A percentile compares a stretch with the other conserved stretches of the same genome.
Conservation (phyloP, 768 basidiomycete genomes). For the Russula dissimulans region DNA sequence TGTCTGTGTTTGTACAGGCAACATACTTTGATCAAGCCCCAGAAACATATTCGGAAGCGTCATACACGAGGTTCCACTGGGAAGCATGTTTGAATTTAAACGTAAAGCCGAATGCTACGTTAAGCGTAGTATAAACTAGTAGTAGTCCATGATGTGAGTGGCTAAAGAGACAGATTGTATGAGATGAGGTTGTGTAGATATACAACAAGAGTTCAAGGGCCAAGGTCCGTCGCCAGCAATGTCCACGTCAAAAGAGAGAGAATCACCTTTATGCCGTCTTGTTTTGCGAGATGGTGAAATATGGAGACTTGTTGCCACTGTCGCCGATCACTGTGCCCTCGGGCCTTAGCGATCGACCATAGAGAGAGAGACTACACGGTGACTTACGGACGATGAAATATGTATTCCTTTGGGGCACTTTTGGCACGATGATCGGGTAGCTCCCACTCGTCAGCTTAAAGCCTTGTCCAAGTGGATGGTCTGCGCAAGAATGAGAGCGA, state of each 20-base stretch:
- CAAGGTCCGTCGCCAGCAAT: neutral
- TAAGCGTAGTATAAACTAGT: neutral
- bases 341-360: neutral
- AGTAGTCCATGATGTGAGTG: constrained; percentile 9
- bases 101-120: neutral
- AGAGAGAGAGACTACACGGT: neutral
- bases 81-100: neutral
- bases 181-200: neutral
- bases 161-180: neutral
- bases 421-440: neutral
- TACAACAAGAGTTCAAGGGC: neutral
- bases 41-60: neutral
- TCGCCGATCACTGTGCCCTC: constrained; percentile 36
- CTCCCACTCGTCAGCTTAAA: neutral
- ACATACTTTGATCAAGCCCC: neutral
- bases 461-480: neutral
- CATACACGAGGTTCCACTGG: neutral
- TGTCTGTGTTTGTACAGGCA: neutral
- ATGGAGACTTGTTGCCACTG: constrained; percentile 31
- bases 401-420: neutral
- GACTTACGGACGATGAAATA: constrained; percentile 13
- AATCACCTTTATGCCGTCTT: neutral
- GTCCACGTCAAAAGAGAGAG: neutral
- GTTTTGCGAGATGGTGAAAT: constrained; percentile 23
- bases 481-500: neutral